These are phyloP conservation scores for Sporothrix inflata DNA, from an alignment of 2,329 filamentous ascomycete genomes.

Conservation along the genomic window DNA sequence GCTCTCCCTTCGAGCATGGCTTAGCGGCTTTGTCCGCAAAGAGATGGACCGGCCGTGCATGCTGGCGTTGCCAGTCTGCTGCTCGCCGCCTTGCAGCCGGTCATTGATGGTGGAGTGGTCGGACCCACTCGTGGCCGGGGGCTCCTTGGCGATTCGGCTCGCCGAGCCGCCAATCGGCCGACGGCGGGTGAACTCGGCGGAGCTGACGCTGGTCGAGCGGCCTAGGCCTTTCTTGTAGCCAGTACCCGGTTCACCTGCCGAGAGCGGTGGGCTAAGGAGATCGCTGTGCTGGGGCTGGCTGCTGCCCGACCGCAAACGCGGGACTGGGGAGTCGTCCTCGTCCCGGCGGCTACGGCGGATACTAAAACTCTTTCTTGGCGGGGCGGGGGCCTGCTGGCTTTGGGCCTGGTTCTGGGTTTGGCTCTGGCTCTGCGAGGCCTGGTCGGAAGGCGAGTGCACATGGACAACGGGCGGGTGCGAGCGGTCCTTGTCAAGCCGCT, in stretches of 20 bases:
- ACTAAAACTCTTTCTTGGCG: conserved; percentile 85
- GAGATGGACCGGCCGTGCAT: conserved; percentile 60
- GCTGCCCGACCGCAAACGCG: conserved; percentile 57
- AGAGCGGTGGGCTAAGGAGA: conserved; percentile 72
- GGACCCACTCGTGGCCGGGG: conserved; percentile 76
- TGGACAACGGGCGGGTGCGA: conserved; percentile 74
- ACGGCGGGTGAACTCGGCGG: conserved; percentile 75
- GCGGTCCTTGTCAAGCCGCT: conserved; percentile 63
- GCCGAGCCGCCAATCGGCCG: conserved; percentile 44
- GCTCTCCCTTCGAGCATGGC: conserved; percentile 86
- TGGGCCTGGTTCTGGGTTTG: neutral
- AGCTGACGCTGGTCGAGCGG: conserved; percentile 89
- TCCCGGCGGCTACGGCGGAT: conserved; percentile 66
- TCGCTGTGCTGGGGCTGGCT: conserved; percentile 76
- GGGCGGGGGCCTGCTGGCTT: conserved; percentile 47
- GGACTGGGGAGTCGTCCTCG: conserved; percentile 52
- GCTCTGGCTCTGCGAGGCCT: neutral
- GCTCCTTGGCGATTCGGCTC: conserved; percentile 59
- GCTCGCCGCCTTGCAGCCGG: conserved; percentile 54
- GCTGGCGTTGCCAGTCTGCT: conserved; percentile 52
- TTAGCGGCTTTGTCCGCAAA: conserved; percentile 80
- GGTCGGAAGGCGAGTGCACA: conserved; percentile 75
- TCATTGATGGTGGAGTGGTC: conserved; percentile 69
- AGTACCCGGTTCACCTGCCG: conserved; percentile 59
- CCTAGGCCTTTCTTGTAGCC: conserved; percentile 72